phyloP scores from a whole-genome alignment of 495 filamentous ascomycete species.

The Hypoxylon trugodes region DNA sequence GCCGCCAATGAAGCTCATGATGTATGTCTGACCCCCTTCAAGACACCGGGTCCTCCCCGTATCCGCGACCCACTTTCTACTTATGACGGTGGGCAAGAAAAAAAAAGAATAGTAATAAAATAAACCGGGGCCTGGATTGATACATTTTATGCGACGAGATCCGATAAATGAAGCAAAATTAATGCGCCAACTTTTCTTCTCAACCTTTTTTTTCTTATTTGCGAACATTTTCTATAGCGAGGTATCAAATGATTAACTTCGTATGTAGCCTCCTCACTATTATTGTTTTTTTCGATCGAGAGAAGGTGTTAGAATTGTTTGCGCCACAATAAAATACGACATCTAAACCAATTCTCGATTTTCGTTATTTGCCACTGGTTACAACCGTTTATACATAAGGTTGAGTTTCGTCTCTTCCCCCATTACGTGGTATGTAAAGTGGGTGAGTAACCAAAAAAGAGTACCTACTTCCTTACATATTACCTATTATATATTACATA shows the following conservation, averaged over 20 bases:
- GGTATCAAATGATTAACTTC: not conserved
- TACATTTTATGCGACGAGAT: slow-evolving; percentile 17
- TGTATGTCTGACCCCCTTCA: slow-evolving; percentile 18
- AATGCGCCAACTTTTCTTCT: not conserved
- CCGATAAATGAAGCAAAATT: not conserved
- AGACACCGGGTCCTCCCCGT: slow-evolving; percentile 12
- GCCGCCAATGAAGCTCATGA: slow-evolving; percentile 20
- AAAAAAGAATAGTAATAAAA: slow-evolving; percentile 12
- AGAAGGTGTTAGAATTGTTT: not conserved
- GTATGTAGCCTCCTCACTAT: too few species aligned
- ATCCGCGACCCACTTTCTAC: slow-evolving; percentile 32
- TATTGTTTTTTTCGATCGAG: slow-evolving; percentile 8
- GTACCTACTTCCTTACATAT: too few species aligned
- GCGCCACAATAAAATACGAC: slow-evolving; percentile 5
- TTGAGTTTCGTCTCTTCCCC: not conserved
- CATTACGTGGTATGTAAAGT: not conserved
- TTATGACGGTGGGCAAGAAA: slow-evolving; percentile 4
- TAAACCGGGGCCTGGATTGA: slow-evolving; percentile 20
- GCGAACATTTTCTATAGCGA: slow-evolving; percentile 8
- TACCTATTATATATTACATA: too few species aligned
- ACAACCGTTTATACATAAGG: not conserved
- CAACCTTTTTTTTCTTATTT: slow-evolving; percentile 6
- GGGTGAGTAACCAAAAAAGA: slow-evolving; percentile 2
- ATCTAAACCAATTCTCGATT: slow-evolving; percentile 17
- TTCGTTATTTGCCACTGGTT: slow-evolving; percentile 35